Base-by-base conservation (phyloP, 2,329 filamentous ascomycete species). In the Cylindrodendrum hubeiense region DNA sequence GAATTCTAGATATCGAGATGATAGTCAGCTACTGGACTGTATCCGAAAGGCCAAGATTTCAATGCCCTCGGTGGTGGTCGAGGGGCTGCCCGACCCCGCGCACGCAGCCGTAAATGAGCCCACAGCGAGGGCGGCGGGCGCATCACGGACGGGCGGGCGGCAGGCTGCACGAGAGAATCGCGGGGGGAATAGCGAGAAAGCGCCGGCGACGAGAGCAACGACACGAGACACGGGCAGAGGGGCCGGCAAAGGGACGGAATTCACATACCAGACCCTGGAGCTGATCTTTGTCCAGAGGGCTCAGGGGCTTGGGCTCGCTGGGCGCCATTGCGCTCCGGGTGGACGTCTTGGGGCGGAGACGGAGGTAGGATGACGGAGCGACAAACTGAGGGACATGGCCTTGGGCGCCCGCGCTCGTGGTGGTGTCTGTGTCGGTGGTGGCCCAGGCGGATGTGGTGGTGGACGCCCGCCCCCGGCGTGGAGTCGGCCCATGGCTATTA, bases 201-300 rank as follows among this genome's bases (percentile, higher is more conserved):
- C 44, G 56, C 41, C 30, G 51, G 26, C 51, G 34, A 52, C 22
- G 59, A 33, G 15, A 37, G 33, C 21, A 26, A 19, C 41, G 30
- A 53, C 37, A 24, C 63, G 15, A 17, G 37, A 17, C 37, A 17
- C 37, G n/a, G 33, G 37, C 15, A 39, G n/a, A 39, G 7, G 17
- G 15, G 33, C 5, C 10, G 33, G 50, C 60, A 46, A 28, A 59
- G 59, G 67, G 39, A 46, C 53, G 24, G 17, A 58, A 57, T 28
- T 6, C 33, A 77, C 91, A 84, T 83, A 94, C 92, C 85, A 95
- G 84, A 73, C 91, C 92, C 78, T 93, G 90, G 75, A 91, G 86
- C 82, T 95, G 92, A 77, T 95, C 92, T 82, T 86, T 89, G 79
- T 95, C 92, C 63, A 93, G 84, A 66, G 87, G 85, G 74, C 85